phyloP scores from a whole-genome alignment of 306 rosid species.

The Prunus padus region DNA sequence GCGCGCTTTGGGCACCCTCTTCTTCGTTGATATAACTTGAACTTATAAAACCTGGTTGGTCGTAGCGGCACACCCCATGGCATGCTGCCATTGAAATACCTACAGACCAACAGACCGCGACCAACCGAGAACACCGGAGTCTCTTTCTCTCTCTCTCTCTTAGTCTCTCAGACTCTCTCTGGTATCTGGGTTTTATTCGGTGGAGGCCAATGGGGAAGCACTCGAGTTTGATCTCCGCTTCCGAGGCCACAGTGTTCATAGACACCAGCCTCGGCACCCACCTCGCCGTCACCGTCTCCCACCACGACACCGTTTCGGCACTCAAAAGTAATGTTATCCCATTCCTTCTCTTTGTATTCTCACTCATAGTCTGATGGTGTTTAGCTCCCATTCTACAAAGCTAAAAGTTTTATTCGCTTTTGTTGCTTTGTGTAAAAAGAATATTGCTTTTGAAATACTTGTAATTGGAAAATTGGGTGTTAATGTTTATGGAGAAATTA shows the following conservation, averaged over 20 bases:
- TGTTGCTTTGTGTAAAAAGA: background rate
- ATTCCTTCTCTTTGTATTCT: background rate
- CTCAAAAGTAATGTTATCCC: constrained; percentile 52
- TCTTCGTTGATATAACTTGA: background rate
- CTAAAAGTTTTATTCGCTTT: background rate
- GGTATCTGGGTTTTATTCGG: background rate
- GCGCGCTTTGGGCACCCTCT: background rate
- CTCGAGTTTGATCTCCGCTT: constrained; percentile 10
- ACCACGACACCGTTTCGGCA: constrained; percentile 49
- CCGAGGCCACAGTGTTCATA: constrained; percentile 46
- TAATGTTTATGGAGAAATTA: background rate
- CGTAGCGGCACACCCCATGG: background rate
- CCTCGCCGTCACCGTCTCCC: constrained; percentile 50
- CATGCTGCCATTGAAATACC: background rate
- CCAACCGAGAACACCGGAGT: background rate
- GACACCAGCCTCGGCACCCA: constrained; percentile 71
- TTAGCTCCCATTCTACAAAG: background rate
- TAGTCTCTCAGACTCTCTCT: background rate
- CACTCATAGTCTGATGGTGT: background rate
- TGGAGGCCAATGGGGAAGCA: constrained; percentile 25
- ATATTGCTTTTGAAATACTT: background rate
- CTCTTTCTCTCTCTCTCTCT: background rate
- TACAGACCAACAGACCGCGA: background rate
- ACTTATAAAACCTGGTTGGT: background rate
- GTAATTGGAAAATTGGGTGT: background rate